These are phyloP conservation scores for Eragrostis nindensis DNA, from an alignment of 176 grass and related monocot genomes.

Conservation along the genomic window DNA sequence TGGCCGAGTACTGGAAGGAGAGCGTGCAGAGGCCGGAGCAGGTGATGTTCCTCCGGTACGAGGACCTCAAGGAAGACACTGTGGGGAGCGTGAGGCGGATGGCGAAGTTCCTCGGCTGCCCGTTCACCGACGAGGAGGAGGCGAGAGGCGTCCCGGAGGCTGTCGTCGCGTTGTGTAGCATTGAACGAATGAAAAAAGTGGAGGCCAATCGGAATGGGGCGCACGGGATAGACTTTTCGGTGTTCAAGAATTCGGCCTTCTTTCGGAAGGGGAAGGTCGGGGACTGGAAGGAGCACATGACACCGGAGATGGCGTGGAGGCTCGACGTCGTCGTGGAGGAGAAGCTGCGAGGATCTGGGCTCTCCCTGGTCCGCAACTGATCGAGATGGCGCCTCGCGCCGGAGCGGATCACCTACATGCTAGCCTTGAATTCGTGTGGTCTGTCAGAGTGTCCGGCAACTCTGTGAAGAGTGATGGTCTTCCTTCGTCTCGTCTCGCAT, in stretches of 20 bases:
- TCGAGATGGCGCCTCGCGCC: no score
- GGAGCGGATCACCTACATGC: neutral
- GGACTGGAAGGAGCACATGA: constrained; percentile 57
- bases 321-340: constrained; percentile 44
- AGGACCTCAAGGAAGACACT: constrained; percentile 41
- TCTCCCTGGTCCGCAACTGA: constrained; percentile 5
- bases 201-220: constrained; percentile 37
- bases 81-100: constrained; percentile 22
- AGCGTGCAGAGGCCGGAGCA: constrained; percentile 32
- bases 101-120: constrained; percentile 49
- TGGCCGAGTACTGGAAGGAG: constrained; percentile 54
- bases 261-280: constrained; percentile 54
- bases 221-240: neutral
- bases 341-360: constrained; percentile 44
- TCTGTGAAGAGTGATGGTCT: no score
- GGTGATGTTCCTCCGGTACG: constrained; percentile 59
- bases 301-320: constrained; percentile 40
- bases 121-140: constrained; percentile 41
- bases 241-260: constrained; percentile 48
- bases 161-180: constrained; percentile 32
- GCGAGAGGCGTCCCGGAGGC: constrained; percentile 26
- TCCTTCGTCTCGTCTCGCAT: no score
- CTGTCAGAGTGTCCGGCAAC: neutral
- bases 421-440: neutral
- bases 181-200: constrained; percentile 31